These are phyloP conservation scores for Dicorynia guianensis DNA, from an alignment of 306 rosid genomes.

Conservation along the genomic window DNA sequence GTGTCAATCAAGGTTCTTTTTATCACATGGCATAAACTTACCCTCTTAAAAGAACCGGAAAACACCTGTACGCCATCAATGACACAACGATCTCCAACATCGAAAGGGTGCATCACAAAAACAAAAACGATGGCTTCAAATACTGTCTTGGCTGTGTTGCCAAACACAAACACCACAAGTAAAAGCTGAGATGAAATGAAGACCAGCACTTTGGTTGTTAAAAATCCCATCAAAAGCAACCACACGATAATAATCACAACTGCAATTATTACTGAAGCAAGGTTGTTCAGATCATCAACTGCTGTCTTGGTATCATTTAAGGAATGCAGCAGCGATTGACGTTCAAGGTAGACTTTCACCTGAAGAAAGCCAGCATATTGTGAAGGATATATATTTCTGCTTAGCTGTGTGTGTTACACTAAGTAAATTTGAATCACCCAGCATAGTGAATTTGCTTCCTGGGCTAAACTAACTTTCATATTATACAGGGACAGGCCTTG, in stretches of 20 bases:
- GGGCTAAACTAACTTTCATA: not conserved
- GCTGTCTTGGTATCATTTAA: slow-evolving; percentile 71
- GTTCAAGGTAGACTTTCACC: slow-evolving; percentile 67
- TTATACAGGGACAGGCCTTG: not conserved
- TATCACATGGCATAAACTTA: slow-evolving; percentile 8
- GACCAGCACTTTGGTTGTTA: slow-evolving; percentile 61
- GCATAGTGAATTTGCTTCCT: not conserved
- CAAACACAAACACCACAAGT: slow-evolving; percentile 60
- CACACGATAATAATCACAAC: slow-evolving; percentile 49
- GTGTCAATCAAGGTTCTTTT: slow-evolving; percentile 25
- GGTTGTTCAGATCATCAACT: slow-evolving; percentile 63
- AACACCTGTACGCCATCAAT: slow-evolving; percentile 71
- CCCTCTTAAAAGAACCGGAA: not conserved
- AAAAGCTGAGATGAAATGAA: slow-evolving; percentile 68
- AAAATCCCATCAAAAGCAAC: slow-evolving; percentile 60
- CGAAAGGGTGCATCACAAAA: slow-evolving; percentile 74
- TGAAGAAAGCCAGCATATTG: slow-evolving; percentile 37
- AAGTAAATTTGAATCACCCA: not conserved
- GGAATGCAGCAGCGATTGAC: slow-evolving; percentile 60
- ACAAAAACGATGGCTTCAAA: slow-evolving; percentile 78
- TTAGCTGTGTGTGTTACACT: not conserved
- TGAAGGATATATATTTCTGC: slow-evolving; percentile 8
- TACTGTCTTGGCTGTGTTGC: slow-evolving; percentile 59
- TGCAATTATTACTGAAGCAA: slow-evolving; percentile 48
- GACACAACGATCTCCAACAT: slow-evolving; percentile 75